Conservation (phyloP, 768 basidiomycete species). For the Tricholoma saponaceum region DNA sequence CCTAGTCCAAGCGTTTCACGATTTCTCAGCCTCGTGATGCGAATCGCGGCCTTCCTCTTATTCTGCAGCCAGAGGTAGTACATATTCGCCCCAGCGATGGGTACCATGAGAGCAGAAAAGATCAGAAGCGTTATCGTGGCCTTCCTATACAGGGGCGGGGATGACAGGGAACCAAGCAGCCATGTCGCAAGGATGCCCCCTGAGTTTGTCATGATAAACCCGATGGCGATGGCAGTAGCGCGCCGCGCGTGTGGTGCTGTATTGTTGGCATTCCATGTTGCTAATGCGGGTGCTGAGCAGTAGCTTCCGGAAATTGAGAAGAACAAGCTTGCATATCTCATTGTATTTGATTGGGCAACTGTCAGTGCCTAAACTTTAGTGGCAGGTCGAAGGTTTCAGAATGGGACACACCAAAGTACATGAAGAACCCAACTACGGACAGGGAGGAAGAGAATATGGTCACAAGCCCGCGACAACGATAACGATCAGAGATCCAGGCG, state of each 20-base stretch:
- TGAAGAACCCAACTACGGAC: no score
- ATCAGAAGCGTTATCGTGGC: constrained; percentile 42
- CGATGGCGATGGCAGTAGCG: constrained; percentile 56
- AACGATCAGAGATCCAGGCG: no score
- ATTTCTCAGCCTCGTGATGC: constrained; percentile 23
- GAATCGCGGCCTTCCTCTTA: constrained; percentile 36
- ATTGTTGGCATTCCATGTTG: constrained; percentile 62
- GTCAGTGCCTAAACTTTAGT: no score
- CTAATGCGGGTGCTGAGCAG: constrained; percentile 45
- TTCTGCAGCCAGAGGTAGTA: constrained; percentile 41
- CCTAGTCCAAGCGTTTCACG: constrained; percentile 42
- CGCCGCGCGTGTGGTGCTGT: constrained; percentile 50
- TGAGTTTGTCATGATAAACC: constrained; percentile 52
- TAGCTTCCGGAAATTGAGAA: constrained; percentile 52
- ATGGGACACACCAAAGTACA: no score
- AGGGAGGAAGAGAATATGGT: no score
- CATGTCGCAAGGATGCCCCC: constrained; percentile 61
- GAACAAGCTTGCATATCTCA: constrained; percentile 55
- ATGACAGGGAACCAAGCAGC: constrained; percentile 47
- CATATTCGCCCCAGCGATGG: constrained; percentile 34
- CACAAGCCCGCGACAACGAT: no score
- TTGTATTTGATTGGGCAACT: no score
- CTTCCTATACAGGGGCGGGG: constrained; percentile 44
- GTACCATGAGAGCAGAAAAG: constrained; percentile 35
- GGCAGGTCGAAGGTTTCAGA: no score